Evolutionary conservation across 345 rosid species (phyloP), one percentile per base, ranked within the genome.

Genomic region (rapeseed (Brassica napus)): DNA sequence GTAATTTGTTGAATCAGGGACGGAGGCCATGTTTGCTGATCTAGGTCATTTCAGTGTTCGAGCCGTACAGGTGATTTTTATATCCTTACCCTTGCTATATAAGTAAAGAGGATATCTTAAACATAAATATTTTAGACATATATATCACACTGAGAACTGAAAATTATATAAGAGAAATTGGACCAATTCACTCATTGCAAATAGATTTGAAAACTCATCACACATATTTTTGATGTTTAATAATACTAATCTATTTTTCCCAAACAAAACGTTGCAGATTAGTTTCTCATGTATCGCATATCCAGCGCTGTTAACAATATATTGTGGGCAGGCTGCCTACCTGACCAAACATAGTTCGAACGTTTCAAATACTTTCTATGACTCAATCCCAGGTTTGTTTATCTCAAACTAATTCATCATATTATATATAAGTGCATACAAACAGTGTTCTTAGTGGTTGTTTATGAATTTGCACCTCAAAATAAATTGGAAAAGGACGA

Each of bases 11-110:
- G 9, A 73, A n/a, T 47, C 70, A 87, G 97, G 98, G 1, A 82
- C 96, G 1, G 98, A 94, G 63, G 98, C 97, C 15, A 89, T 92
- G 92, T 92, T 92, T 76, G 96, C 96, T 72, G 97, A 94, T 84
- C 78, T 94, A 7, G 97, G 94, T 14, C 97, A 94, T 81, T 94
- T 94, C 84, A 87, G 66, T 63, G 89, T 91, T n/a, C 86, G 69
- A 60, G 90, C 97, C 26, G 77, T 91, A 28, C 94, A 90, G 77
- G 94, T 92, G 5, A 68, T 58, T 59, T 71, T 65, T 3, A 65
- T 64, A 31, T 31, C 68, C 42, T 2, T 23, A 58, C 68, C 23
- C 31, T 58, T 3, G 31, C 26, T 57, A 21, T 57, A 21, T 21
- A 57, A 57, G 4, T 8, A 21, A 57, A 55, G 62, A 57, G 12